phyloP scores from a whole-genome alignment of 1,139 yeast species.

The Zhuliangozyma parablackwelliae region DNA sequence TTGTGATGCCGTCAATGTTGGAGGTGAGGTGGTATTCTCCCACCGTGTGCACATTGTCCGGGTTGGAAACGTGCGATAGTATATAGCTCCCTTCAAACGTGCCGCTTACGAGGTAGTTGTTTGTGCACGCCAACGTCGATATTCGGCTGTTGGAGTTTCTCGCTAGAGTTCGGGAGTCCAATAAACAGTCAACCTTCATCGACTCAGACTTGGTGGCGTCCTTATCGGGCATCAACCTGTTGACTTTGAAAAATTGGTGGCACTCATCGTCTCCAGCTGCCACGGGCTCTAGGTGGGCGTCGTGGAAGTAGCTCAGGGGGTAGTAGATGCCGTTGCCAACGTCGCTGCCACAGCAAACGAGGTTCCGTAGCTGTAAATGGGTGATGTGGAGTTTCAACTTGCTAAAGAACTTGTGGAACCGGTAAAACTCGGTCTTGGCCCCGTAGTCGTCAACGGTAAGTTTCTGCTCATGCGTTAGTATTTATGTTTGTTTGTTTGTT shows the following conservation, averaged over 20 bases:
- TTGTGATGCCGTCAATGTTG: slow-evolving; percentile 51
- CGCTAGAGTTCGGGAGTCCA: slow-evolving; percentile 35
- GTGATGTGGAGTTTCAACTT: slow-evolving; percentile 46
- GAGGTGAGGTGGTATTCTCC: slow-evolving; percentile 41
- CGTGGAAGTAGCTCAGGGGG: slow-evolving; percentile 38
- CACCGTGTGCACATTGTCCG: slow-evolving; percentile 18
- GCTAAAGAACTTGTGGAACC: slow-evolving; percentile 40
- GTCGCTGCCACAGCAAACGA: slow-evolving; percentile 42
- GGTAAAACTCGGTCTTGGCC: slow-evolving; percentile 27
- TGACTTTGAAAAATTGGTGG: slow-evolving; percentile 34
- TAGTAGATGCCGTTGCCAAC: slow-evolving; percentile 35
- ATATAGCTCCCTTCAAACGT: slow-evolving; percentile 54
- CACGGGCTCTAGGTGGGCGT: slow-evolving; percentile 23
- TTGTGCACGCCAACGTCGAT: slow-evolving; percentile 45
- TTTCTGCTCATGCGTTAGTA: slow-evolving; percentile 21
- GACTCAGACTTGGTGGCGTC: slow-evolving; percentile 17
- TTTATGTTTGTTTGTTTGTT: background rate
- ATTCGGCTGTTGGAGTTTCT: slow-evolving; percentile 36
- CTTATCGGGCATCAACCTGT: slow-evolving; percentile 28
- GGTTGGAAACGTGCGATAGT: slow-evolving; percentile 27
- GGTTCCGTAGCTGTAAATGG: slow-evolving; percentile 55
- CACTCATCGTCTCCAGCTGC: slow-evolving; percentile 16
- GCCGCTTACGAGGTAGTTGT: slow-evolving; percentile 45
- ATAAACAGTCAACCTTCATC: slow-evolving; percentile 30
- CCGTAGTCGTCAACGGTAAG: slow-evolving; percentile 14